Evolutionary conservation across 257 asterid species (phyloP).

Genomic region (Forsythia viridissima): DNA sequence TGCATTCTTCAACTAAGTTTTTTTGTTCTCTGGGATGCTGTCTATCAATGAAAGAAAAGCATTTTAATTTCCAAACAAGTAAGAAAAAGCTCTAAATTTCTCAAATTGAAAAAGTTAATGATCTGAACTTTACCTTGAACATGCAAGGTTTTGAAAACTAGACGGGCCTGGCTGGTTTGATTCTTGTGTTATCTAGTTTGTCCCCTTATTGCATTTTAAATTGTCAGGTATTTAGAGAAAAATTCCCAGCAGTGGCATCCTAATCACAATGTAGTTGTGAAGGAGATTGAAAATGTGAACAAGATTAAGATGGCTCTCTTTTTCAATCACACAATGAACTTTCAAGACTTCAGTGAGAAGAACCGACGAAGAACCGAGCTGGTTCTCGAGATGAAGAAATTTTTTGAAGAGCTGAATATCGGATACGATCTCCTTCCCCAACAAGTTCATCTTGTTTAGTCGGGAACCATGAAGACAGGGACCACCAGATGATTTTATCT

Average conservation of each 20-base stretch:
- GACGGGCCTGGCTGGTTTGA: not conserved
- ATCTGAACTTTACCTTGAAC: too few relatives aligned
- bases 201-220: not conserved
- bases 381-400: slow-evolving; percentile 72
- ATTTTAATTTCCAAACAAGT: not conserved
- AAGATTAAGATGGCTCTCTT: slow-evolving; percentile 74
- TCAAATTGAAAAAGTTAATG: too few relatives aligned
- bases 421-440: slow-evolving; percentile 81
- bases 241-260: slow-evolving; percentile 80
- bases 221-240: slow-evolving; percentile 64
- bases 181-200: not conserved
- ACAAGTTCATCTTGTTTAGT: slow-evolving; percentile 58
- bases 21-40: not conserved
- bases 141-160: too few relatives aligned
- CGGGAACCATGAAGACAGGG: slow-evolving; percentile 31
- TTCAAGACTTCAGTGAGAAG: slow-evolving; percentile 67
- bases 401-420: slow-evolving; percentile 75
- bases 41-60: not conserved
- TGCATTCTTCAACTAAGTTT: not conserved
- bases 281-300: slow-evolving; percentile 87
- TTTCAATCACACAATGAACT: slow-evolving; percentile 83
- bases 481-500: slow-evolving; percentile 33
- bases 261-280: slow-evolving; percentile 78
- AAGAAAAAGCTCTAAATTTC: not conserved
- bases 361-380: slow-evolving; percentile 60